Evolutionary conservation across 192 early-diverging fungal genomes (phyloP).

Genomic region (Coemansia javaensis): DNA sequence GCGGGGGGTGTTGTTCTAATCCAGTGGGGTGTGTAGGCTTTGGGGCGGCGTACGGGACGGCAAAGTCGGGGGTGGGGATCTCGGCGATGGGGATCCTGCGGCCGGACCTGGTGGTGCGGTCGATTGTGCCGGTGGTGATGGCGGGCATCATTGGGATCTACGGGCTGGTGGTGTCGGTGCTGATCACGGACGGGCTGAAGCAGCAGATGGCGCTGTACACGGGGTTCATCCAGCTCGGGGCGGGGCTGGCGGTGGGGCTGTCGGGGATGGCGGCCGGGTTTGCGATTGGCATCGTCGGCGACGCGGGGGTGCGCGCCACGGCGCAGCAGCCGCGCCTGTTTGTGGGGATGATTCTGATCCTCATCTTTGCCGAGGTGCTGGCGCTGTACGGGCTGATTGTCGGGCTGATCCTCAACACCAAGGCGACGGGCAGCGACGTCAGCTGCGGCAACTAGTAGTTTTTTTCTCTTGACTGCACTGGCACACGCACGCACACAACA

Average conservation of each 20-base stretch:
- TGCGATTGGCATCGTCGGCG: constrained; percentile 88
- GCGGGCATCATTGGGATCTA: constrained; percentile 99
- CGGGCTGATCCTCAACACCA: constrained; percentile 80
- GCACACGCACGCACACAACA: too few species aligned
- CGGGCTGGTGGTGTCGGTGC: constrained; percentile 93
- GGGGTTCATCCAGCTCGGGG: constrained; percentile 76
- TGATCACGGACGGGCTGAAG: constrained; percentile 78
- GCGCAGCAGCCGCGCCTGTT: constrained; percentile 76
- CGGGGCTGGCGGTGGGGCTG: constrained; percentile 77
- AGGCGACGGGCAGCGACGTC: constrained; percentile 51
- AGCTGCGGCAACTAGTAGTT: constrained; percentile 43
- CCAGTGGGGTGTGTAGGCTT: constrained; percentile 54
- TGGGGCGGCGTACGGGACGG: constrained; percentile 89
- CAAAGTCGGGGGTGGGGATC: constrained; percentile 86
- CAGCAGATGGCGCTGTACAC: constrained; percentile 63
- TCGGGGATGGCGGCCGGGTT: constrained; percentile 85
- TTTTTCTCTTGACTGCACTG: too few species aligned
- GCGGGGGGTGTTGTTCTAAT: neutral
- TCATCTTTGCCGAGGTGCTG: constrained; percentile 88
- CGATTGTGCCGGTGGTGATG: constrained; percentile 93
- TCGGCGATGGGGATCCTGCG: constrained; percentile 81
- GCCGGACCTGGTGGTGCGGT: constrained; percentile 84
- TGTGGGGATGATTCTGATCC: constrained; percentile 82
- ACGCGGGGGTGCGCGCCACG: constrained; percentile 78
- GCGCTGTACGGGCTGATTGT: constrained; percentile 85